These are phyloP conservation scores for Lasiosphaeriaceae sp. DNA, from an alignment of 495 filamentous ascomycete species.

Conservation along the genomic window DNA sequence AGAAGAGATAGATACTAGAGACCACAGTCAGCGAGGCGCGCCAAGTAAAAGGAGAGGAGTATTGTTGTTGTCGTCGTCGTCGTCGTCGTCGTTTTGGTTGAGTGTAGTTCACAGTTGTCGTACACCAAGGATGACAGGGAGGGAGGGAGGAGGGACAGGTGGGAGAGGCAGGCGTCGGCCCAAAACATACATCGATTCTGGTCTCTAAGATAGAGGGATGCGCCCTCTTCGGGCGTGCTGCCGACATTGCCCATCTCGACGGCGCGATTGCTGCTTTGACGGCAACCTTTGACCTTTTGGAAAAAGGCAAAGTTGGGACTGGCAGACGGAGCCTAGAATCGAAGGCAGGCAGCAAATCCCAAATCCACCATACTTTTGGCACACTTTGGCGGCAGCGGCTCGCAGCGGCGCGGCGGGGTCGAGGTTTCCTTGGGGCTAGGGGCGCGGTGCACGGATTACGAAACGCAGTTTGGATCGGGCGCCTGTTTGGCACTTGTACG, in stretches of 20 bases:
- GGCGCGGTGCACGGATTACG: neutral
- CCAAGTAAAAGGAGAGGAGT: too few species aligned
- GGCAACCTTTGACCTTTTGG: conserved; percentile 6
- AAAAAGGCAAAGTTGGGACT: neutral
- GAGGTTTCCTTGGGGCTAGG: neutral
- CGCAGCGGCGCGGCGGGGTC: neutral
- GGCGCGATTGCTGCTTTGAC: conserved; percentile 17
- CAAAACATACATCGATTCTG: conserved; percentile 71
- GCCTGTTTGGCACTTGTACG: neutral
- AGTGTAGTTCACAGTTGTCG: neutral
- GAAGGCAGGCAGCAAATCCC: neutral
- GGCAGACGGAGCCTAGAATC: neutral
- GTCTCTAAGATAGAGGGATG: conserved; percentile 79
- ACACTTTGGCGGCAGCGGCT: neutral
- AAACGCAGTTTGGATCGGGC: neutral
- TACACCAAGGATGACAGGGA: neutral
- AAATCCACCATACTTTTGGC: neutral
- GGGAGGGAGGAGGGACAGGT: conserved; percentile 10
- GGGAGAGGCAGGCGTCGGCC: neutral
- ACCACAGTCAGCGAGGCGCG: neutral
- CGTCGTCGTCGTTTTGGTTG: neutral
- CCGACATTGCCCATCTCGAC: conserved; percentile 84
- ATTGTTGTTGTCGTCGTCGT: too few species aligned
- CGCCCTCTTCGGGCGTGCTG: conserved; percentile 85
- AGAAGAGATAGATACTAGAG: conserved; percentile 72